Conservation (phyloP, 257 asterid genomes). For the Mentha longifolia region DNA sequence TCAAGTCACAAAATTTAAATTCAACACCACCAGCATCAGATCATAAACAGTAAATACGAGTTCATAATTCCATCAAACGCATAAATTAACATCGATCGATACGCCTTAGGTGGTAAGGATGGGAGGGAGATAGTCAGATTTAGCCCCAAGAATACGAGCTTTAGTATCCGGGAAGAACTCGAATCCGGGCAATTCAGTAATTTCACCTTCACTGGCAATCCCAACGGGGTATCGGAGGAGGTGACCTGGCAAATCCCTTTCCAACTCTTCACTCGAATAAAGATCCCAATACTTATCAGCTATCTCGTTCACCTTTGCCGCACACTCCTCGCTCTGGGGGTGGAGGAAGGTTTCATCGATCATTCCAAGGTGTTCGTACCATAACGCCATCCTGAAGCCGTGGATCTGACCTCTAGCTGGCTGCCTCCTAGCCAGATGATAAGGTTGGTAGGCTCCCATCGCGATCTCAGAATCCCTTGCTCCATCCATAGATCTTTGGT, state of each 20-base stretch:
- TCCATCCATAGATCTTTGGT: constrained; percentile 98
- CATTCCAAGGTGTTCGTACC: constrained; percentile 97
- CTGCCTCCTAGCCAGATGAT: constrained; percentile 60
- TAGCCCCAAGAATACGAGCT: constrained; percentile 81
- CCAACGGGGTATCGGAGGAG: constrained; percentile 90
- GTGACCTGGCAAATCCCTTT: constrained; percentile 87
- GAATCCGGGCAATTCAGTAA: constrained; percentile 76
- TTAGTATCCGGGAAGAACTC: constrained; percentile 95
- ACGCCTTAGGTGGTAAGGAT: constrained; percentile 74
- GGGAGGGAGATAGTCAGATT: constrained; percentile 87
- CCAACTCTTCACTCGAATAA: constrained; percentile 69
- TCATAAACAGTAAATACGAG: constrained; percentile 4
- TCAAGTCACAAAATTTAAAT: constrained; percentile 25
- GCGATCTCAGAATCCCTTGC: constrained; percentile 94
- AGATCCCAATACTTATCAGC: constrained; percentile 89
- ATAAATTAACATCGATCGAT: background rate
- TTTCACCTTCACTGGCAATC: constrained; percentile 62
- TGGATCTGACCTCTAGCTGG: constrained; percentile 90
- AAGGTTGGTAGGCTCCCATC: constrained; percentile 92
- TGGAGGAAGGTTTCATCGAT: constrained; percentile 67
- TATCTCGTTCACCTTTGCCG: constrained; percentile 60
- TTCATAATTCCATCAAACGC: constrained; percentile 22
- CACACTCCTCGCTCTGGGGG: constrained; percentile 78
- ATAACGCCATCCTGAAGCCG: constrained; percentile 89
- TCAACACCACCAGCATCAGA: constrained; percentile 32